A percentile compares a stretch with the other conserved stretches of the same genome.
These are phyloP conservation scores for Penicillium lagena DNA, from an alignment of 495 filamentous ascomycete species.

Conservation along the genomic window DNA sequence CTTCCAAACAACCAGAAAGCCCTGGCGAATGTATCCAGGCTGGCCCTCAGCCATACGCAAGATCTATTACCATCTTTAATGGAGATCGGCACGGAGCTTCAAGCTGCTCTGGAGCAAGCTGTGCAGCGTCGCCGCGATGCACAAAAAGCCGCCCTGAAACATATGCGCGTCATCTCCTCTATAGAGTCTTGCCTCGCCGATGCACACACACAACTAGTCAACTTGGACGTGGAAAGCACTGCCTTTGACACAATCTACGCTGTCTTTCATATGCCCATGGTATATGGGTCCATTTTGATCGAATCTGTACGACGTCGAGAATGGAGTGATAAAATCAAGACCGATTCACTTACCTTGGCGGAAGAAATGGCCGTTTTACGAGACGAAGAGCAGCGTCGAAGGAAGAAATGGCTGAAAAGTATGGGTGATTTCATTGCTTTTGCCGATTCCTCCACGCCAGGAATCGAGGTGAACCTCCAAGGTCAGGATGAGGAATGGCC, in stretches of 20 bases:
- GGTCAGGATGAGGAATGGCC: constrained; percentile 81
- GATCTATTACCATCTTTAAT: constrained; percentile 77
- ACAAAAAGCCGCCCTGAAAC: constrained; percentile 51
- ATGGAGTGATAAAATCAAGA: constrained; percentile 83
- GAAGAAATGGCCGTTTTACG: constrained; percentile 87
- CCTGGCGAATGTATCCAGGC: constrained; percentile 73
- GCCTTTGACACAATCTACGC: constrained; percentile 70
- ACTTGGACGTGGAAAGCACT: constrained; percentile 61
- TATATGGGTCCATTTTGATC: constrained; percentile 82
- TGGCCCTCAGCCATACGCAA: constrained; percentile 78
- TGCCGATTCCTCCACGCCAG: constrained; percentile 59
- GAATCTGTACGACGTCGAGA: constrained; percentile 82
- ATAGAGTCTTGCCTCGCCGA: constrained; percentile 68
- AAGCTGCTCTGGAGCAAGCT: constrained; percentile 60
- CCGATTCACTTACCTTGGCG: constrained; percentile 74
- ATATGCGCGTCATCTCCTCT: constrained; percentile 73
- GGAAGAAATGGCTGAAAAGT: constrained; percentile 84
- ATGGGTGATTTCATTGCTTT: constrained; percentile 56
- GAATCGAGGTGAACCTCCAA: constrained; percentile 78
- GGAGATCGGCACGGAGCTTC: constrained; percentile 68
- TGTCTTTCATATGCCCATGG: constrained; percentile 72
- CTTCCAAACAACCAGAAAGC: constrained; percentile 65
- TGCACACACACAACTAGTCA: constrained; percentile 62
- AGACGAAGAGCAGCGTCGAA: constrained; percentile 83
- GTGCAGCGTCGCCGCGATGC: constrained; percentile 57